Conservation (phyloP, 345 rosid species). For the Cardamine chenopodiifolia region DNA sequence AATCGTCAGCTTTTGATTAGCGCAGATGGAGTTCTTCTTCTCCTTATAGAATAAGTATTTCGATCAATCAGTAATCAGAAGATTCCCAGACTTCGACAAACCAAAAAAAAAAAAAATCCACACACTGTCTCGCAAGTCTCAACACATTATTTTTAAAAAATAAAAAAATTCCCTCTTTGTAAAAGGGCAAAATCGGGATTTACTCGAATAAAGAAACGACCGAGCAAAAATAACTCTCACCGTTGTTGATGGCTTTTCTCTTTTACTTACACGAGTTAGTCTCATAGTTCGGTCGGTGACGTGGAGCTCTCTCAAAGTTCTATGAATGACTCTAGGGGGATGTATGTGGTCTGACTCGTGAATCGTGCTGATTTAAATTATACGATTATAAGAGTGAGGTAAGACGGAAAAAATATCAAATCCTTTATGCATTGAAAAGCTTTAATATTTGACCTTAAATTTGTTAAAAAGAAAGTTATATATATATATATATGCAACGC, state of each 20-base stretch:
- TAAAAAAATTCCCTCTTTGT: background rate
- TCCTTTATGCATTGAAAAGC: too few relatives aligned
- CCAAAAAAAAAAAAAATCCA: constrained; percentile 25
- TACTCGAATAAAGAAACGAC: background rate
- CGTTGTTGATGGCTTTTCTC: constrained; percentile 13
- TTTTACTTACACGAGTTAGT: constrained; percentile 6
- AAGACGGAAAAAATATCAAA: too few relatives aligned
- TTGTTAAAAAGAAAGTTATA: too few relatives aligned
- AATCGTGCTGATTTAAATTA: too few relatives aligned
- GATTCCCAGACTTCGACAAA: constrained; percentile 39
- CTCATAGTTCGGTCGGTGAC: constrained; percentile 6
- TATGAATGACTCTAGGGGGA: too few relatives aligned
- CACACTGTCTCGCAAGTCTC: constrained; percentile 5
- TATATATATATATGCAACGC: background rate
- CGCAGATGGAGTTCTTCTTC: constrained; percentile 18
- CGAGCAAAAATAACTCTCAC: constrained; percentile 27
- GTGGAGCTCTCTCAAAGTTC: background rate
- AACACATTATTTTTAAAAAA: background rate
- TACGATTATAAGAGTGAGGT: too few relatives aligned
- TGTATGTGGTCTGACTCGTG: too few relatives aligned
- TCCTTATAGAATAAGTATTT: constrained; percentile 21
- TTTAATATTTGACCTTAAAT: too few relatives aligned
- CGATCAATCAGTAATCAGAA: constrained; percentile 39
- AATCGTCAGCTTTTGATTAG: constrained; percentile 7
- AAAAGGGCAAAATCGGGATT: constrained; percentile 10